A percentile compares a stretch with the other conserved stretches of the same genome.
Conservation (phyloP, 192 early-diverging fungal genomes). For the Podila clonocystis region DNA sequence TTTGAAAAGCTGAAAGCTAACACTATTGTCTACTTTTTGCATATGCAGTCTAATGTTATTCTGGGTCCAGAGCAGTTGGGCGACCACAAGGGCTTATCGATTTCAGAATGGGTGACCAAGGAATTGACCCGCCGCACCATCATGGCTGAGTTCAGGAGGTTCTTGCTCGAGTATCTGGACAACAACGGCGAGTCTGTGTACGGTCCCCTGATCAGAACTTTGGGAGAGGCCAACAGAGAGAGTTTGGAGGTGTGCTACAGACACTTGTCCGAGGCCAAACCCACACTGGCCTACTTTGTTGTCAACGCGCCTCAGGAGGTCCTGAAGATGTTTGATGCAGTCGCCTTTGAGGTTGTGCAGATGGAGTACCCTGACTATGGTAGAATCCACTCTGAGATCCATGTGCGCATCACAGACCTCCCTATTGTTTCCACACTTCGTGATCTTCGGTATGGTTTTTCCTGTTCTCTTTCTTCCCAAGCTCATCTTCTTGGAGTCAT, state of each 20-base stretch:
- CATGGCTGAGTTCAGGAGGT: constrained; percentile 86
- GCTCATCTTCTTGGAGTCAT: background rate
- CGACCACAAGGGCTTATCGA: constrained; percentile 83
- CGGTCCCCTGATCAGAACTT: constrained; percentile 86
- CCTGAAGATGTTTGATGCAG: constrained; percentile 91
- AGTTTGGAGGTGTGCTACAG: constrained; percentile 88
- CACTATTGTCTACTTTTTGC: background rate
- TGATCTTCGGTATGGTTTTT: constrained; percentile 68
- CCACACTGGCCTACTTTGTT: constrained; percentile 89
- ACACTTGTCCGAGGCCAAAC: constrained; percentile 81
- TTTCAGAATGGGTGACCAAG: constrained; percentile 89
- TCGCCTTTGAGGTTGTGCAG: constrained; percentile 91
- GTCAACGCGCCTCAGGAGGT: constrained; percentile 90
- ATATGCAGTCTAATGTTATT: constrained; percentile 29
- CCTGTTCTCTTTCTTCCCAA: background rate
- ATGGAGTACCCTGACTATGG: constrained; percentile 92
- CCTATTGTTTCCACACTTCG: constrained; percentile 87
- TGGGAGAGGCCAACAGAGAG: constrained; percentile 85
- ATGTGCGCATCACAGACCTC: constrained; percentile 92
- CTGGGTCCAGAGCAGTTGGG: constrained; percentile 72
- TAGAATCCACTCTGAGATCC: constrained; percentile 90
- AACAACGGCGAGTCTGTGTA: constrained; percentile 91
- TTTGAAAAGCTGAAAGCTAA: too few relatives aligned
- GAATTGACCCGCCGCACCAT: constrained; percentile 86
- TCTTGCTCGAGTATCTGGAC: constrained; percentile 88